Base-by-base conservation (phyloP, 345 rosid genomes). In the Litchi chinensis region DNA sequence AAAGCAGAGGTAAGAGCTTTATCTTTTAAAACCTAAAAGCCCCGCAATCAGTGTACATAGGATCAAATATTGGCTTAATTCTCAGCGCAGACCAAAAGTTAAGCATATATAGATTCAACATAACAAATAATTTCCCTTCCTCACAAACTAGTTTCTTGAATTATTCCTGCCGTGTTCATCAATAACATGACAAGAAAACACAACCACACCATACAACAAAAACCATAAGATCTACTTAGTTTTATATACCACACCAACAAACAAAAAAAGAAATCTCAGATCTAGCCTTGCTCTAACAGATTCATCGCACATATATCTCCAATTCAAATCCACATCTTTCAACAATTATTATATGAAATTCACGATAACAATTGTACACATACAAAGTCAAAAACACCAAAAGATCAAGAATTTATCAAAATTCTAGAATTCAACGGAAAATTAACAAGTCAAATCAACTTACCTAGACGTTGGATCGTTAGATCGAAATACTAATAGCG, bases 391-490 rank as follows among this genome's bases (percentile, higher is more conserved):
- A 24, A 37, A 78, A 21, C 46, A 13, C 12, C 18, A 50, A 56
- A 67, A 10, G 21, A 11, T 26, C 8, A 52, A 7, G 37, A 65
- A 26, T 9, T 62, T 63, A 16, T 69, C 40, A n/a, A 72, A 72
- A 21, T 22, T 13, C 21, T 24, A 15, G 3, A 76, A 73, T 28
- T 37, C 43, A 15, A 54, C 15, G 0, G 43, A n/a, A 67, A 10
- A 69, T 5, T 16, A 40, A 65, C 19, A 32, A 41, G 48, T 28
- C 41, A 22, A 43, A 72, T n/a, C 52, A 70, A 68, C 86, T 81
- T 52, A 78, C 86, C 86, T 0, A 60, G 50, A 39, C 4, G 19
- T 4, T 19, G 74, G 83, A 82, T 81, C 80, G 32, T 65, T 65
- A 24, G 59, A 65, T 41, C 63, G 0, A 43, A 28, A 75, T 12